Evolutionary conservation across 2,329 filamentous ascomycete species (phyloP).

Genomic region (Cordyceps farinosa): DNA sequence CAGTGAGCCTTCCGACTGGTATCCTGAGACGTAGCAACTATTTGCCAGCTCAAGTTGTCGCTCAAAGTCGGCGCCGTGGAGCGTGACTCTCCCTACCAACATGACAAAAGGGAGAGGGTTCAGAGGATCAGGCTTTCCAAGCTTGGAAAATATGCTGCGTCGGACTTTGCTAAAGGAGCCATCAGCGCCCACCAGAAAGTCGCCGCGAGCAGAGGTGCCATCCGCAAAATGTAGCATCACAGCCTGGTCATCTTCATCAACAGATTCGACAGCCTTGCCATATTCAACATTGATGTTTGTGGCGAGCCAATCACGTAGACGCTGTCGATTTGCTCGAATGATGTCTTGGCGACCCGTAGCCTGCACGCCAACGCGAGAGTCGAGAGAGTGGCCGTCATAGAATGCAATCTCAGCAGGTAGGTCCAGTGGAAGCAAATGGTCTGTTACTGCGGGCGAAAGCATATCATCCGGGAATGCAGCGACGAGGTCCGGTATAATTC

Average conservation of each 20-base stretch:
- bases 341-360: slow-evolving; percentile 26
- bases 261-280: slow-evolving; percentile 32
- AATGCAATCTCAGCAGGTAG: slow-evolving; percentile 25
- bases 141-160: slow-evolving; percentile 27
- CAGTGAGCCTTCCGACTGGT: background rate
- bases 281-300: slow-evolving; percentile 35
- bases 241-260: slow-evolving; percentile 32
- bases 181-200: slow-evolving; percentile 47
- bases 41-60: slow-evolving; percentile 31
- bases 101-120: slow-evolving; percentile 26
- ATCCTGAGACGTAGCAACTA: slow-evolving; percentile 27
- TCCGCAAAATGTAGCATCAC: slow-evolving; percentile 44
- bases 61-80: slow-evolving; percentile 27
- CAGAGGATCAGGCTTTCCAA: slow-evolving; percentile 26
- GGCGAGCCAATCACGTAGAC: slow-evolving; percentile 24
- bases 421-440: slow-evolving; percentile 25
- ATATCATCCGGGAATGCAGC: slow-evolving; percentile 17
- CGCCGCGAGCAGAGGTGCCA: slow-evolving; percentile 38
- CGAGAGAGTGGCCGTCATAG: slow-evolving; percentile 10
- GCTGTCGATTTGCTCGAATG: slow-evolving; percentile 30
- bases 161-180: slow-evolving; percentile 38
- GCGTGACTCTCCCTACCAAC: slow-evolving; percentile 27
- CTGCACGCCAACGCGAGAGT: slow-evolving; percentile 18
- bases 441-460: slow-evolving; percentile 21
- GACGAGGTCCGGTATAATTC: slow-evolving; percentile 22